Percentiles rank a stretch among this genome's conserved stretches.
These are phyloP conservation scores for Magnolia sinica DNA, from an alignment of 164 flowering plant species.

Conservation along the genomic window DNA sequence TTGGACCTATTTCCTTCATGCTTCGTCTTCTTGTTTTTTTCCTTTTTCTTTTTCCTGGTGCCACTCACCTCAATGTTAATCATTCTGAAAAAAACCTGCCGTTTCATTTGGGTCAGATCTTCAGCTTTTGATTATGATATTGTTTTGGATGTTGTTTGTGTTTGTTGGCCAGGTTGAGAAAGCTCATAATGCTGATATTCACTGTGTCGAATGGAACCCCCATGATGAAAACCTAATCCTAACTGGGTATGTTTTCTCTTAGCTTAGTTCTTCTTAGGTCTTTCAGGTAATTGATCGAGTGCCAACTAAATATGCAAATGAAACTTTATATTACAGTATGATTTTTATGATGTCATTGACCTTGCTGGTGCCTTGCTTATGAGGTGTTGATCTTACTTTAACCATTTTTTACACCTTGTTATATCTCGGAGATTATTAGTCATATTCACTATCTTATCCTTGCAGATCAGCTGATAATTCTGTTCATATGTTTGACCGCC, in stretches of 20 bases:
- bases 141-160: conserved; percentile 10
- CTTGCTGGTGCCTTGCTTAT: not conserved
- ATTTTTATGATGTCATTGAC: not conserved
- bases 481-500: conserved; percentile 89
- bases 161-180: conserved; percentile 68
- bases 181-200: conserved; percentile 94
- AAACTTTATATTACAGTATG: not conserved
- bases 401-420: too few relatives aligned
- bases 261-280: not conserved
- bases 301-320: not conserved
- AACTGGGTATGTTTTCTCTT: conserved; percentile 63
- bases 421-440: not conserved
- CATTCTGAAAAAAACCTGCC: not conserved
- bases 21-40: not conserved
- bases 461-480: conserved; percentile 96
- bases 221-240: conserved; percentile 79
- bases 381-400: too few relatives aligned
- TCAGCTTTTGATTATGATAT: conserved; percentile 1
- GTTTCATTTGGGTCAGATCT: not conserved
- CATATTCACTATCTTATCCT: not conserved
- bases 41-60: not conserved
- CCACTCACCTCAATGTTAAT: not conserved
- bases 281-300: not conserved
- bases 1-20: not conserved
- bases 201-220: conserved; percentile 98